Evolutionary conservation across 1,284 basidiomycete genomes (phyloP).

Genomic region (Pulveroboletus sp.): DNA sequence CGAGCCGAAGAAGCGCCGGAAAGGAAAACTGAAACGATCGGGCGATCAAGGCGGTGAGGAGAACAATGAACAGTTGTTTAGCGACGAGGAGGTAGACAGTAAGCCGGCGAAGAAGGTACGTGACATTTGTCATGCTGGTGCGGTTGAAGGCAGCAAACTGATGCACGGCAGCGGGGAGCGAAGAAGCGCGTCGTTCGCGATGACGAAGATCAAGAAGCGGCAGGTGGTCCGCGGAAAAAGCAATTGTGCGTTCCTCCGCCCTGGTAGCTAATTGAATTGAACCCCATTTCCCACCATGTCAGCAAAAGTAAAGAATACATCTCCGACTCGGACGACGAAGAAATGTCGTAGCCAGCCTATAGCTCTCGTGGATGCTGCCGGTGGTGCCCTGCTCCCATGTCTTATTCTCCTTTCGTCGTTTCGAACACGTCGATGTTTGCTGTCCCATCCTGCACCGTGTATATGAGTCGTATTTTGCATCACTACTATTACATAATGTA

Average conservation of each 20-base stretch:
- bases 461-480: background rate
- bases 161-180: constrained; percentile 42
- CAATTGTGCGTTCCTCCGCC: constrained; percentile 58
- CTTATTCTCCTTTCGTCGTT: background rate
- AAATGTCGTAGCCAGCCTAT: constrained; percentile 46
- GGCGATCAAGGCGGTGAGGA: constrained; percentile 44
- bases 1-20: constrained; percentile 49
- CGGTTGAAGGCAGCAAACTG: constrained; percentile 1
- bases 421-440: background rate
- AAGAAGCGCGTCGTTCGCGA: constrained; percentile 77
- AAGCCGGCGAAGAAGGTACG: constrained; percentile 68
- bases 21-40: constrained; percentile 49
- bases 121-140: background rate
- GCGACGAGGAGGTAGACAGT: constrained; percentile 65
- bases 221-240: constrained; percentile 60
- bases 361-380: background rate
- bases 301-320: constrained; percentile 82
- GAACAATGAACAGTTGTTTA: constrained; percentile 60
- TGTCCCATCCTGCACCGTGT: background rate
- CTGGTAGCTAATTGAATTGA: background rate
- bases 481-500: background rate
- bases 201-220: constrained; percentile 69
- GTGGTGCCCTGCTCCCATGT: background rate
- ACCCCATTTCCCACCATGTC: background rate
- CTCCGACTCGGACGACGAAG: constrained; percentile 78